These are phyloP conservation scores for Capronia coronata DNA, from an alignment of 2,329 filamentous ascomycete species.

Conservation along the genomic window DNA sequence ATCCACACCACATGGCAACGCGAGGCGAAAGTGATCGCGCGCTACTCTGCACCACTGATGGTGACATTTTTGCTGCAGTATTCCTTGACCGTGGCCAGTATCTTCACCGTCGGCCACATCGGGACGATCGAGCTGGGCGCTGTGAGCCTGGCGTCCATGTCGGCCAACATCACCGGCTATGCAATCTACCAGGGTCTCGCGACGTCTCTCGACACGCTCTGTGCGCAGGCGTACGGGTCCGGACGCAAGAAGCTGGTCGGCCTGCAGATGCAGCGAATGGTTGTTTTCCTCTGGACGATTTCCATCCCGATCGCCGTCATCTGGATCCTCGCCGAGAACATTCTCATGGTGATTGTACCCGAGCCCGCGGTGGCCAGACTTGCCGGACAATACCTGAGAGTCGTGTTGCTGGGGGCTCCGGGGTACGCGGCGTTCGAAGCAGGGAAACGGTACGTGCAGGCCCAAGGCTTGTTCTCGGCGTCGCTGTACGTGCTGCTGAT, in stretches of 20 bases:
- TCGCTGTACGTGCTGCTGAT: conserved; percentile 77
- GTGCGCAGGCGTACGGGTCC: conserved; percentile 87
- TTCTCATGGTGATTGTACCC: conserved; percentile 62
- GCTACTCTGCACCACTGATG: conserved; percentile 65
- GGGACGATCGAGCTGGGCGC: conserved; percentile 65
- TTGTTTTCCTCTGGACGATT: conserved; percentile 66
- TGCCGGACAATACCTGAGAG: conserved; percentile 65
- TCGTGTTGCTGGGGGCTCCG: conserved; percentile 64
- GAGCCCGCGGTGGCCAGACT: conserved; percentile 63
- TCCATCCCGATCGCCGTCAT: conserved; percentile 65
- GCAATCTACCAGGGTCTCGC: conserved; percentile 68
- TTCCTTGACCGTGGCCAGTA: conserved; percentile 72
- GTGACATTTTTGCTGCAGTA: conserved; percentile 74
- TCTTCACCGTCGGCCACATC: conserved; percentile 70
- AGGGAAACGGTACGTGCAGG: conserved; percentile 80
- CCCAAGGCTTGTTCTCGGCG: conserved; percentile 76
- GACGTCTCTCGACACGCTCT: conserved; percentile 85
- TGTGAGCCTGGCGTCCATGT: conserved; percentile 67
- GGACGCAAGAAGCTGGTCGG: conserved; percentile 85
- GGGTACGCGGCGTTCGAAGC: conserved; percentile 71
- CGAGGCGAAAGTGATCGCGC: conserved; percentile 71
- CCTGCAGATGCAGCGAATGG: conserved; percentile 73
- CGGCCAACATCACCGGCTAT: conserved; percentile 69
- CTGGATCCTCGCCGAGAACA: conserved; percentile 62
- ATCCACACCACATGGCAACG: conserved; percentile 89